Percentiles rank a stretch among this genome's conserved stretches.
phyloP scores from a whole-genome alignment of 23 red algal genomes.

The Gracilaria domingensis region DNA sequence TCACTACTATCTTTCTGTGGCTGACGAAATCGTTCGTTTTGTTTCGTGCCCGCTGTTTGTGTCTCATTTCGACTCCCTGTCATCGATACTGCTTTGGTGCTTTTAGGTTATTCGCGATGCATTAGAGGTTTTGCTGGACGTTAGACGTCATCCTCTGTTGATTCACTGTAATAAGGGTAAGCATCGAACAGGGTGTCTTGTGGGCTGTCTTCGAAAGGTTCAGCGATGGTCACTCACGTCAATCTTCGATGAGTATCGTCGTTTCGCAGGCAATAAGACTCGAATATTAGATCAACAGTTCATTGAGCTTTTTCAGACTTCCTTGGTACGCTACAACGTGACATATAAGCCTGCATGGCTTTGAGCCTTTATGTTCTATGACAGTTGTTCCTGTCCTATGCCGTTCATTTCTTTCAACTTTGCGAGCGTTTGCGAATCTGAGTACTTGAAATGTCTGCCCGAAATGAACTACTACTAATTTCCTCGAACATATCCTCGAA shows the following conservation, averaged over 20 bases:
- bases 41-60: neutral
- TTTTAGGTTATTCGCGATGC: constrained; percentile 86
- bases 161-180: constrained; percentile 99
- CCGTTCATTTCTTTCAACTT: neutral
- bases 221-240: constrained; percentile 98
- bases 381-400: neutral
- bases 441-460: constrained; percentile 76
- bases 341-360: constrained; percentile 86
- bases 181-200: constrained; percentile 93
- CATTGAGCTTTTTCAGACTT: constrained; percentile 96
- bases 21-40: constrained; percentile 3
- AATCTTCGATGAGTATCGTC: constrained; percentile 98
- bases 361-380: neutral
- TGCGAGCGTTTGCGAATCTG: constrained; percentile 37
- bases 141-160: constrained; percentile 86
- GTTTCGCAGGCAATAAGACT: constrained; percentile 96
- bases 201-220: constrained; percentile 94
- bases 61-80: no score
- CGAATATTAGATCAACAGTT: constrained; percentile 98
- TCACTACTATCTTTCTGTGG: neutral
- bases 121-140: constrained; percentile 90
- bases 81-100: no score
- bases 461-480: constrained; percentile 67
- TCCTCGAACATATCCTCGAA: constrained; percentile 79
- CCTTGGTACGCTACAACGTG: constrained; percentile 78